A percentile compares a stretch with the other conserved stretches of the same genome.
phyloP scores from a whole-genome alignment of 23 red algal genomes.

The Gracilaria caudata region DNA sequence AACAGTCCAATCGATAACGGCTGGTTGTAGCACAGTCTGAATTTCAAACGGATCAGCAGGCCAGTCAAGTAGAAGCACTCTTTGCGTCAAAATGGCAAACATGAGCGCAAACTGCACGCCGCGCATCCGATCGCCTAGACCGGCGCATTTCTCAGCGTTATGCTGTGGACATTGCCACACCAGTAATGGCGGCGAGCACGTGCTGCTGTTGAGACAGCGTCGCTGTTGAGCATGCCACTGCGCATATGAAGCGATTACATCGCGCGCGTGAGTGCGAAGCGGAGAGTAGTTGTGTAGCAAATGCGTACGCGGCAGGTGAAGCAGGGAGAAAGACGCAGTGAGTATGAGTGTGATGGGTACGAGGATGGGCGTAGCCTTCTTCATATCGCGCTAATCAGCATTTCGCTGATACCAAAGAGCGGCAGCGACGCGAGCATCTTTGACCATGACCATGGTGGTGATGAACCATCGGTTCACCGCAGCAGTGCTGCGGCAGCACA shows the following conservation, averaged over 20 bases:
- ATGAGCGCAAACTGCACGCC: constrained; percentile 32
- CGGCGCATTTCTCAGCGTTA: constrained; percentile 16
- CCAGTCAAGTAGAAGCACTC: constrained; percentile 35
- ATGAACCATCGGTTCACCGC: too few species aligned
- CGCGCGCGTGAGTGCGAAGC: background rate
- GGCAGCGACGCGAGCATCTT: too few species aligned
- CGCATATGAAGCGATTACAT: background rate
- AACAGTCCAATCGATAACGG: constrained; percentile 18
- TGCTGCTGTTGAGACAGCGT: background rate
- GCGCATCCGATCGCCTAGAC: constrained; percentile 38
- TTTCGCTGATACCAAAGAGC: background rate
- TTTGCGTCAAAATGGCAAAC: constrained; percentile 14
- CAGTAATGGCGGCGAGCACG: constrained; percentile 8
- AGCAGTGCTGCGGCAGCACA: too few species aligned
- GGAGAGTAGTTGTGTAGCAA: background rate
- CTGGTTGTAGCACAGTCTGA: background rate
- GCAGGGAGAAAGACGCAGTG: background rate
- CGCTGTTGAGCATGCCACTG: background rate
- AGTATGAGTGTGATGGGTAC: background rate
- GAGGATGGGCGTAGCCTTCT: background rate
- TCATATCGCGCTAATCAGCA: background rate
- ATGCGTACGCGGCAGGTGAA: background rate
- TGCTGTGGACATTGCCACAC: constrained; percentile 35
- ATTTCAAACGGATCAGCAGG: constrained; percentile 15
- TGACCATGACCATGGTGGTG: too few species aligned